phyloP scores from a whole-genome alignment of 73 alveolate species.

The Tetrahymena elliotti region DNA sequence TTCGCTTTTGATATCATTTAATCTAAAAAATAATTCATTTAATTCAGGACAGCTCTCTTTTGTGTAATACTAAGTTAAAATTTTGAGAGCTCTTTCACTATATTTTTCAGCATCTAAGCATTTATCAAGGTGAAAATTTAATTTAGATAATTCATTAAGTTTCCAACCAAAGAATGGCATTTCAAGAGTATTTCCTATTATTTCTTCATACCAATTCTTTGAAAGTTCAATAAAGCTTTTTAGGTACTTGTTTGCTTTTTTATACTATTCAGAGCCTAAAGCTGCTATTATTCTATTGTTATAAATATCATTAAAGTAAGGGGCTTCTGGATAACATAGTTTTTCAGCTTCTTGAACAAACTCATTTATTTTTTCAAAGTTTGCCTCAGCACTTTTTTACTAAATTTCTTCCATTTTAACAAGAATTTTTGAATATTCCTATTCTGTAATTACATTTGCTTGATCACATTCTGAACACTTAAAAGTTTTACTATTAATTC shows the following conservation, averaged over 20 bases:
- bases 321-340: neutral
- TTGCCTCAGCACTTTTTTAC: neutral
- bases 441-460: neutral
- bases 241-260: neutral
- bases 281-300: neutral
- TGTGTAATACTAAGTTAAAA: neutral
- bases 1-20: neutral
- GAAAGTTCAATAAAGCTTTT: neutral
- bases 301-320: neutral
- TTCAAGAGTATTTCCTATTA: neutral
- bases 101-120: neutral
- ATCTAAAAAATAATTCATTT: neutral
- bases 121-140: neutral
- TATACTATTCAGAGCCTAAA: neutral
- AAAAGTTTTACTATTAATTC: neutral
- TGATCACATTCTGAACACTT: neutral
- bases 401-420: neutral
- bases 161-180: neutral
- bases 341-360: neutral
- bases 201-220: neutral
- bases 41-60: neutral
- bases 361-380: neutral
- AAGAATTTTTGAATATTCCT: neutral
- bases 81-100: neutral
- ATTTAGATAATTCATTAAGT: neutral